phyloP scores from a whole-genome alignment of 2,329 filamentous ascomycete genomes.

The Paecilomyces fulvus region DNA sequence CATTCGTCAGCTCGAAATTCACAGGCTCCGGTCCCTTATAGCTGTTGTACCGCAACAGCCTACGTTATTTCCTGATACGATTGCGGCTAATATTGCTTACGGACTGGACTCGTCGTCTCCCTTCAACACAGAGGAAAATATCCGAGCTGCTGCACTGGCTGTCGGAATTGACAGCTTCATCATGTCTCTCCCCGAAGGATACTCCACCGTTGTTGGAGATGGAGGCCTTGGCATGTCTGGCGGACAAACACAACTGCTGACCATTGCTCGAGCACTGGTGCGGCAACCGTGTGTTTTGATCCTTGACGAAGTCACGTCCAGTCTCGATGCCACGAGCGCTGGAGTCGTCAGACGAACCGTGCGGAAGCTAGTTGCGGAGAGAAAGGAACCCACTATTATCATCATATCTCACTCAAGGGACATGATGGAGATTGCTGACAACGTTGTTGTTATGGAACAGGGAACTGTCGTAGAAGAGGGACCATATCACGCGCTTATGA shows the following conservation, averaged over 20 bases:
- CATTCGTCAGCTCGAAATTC: conserved; percentile 51
- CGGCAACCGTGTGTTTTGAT: conserved; percentile 64
- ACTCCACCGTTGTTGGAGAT: conserved; percentile 66
- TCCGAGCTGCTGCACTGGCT: conserved; percentile 50
- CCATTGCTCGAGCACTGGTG: conserved; percentile 70
- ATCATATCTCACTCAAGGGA: conserved; percentile 73
- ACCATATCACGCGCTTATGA: conserved; percentile 52
- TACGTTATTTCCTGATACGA: conserved; percentile 46
- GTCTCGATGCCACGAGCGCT: conserved; percentile 63
- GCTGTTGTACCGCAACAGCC: conserved; percentile 56
- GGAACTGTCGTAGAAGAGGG: conserved; percentile 62
- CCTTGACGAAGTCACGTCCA: conserved; percentile 79
- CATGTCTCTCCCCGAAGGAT: conserved; percentile 58
- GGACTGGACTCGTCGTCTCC: conserved; percentile 54
- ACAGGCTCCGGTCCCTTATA: conserved; percentile 51
- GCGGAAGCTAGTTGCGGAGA: conserved; percentile 38
- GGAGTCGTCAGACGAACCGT: conserved; percentile 57
- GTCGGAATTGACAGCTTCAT: conserved; percentile 68
- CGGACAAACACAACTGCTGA: conserved; percentile 73
- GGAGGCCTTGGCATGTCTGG: conserved; percentile 67
- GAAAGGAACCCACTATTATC: conserved; percentile 56
- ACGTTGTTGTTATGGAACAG: conserved; percentile 64
- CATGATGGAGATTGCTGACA: conserved; percentile 77
- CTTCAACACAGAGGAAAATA: conserved; percentile 36
- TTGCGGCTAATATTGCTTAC: conserved; percentile 58